phyloP scores from a whole-genome alignment of 169 alveolate species.

The Plasmodium cynomolgi region DNA sequence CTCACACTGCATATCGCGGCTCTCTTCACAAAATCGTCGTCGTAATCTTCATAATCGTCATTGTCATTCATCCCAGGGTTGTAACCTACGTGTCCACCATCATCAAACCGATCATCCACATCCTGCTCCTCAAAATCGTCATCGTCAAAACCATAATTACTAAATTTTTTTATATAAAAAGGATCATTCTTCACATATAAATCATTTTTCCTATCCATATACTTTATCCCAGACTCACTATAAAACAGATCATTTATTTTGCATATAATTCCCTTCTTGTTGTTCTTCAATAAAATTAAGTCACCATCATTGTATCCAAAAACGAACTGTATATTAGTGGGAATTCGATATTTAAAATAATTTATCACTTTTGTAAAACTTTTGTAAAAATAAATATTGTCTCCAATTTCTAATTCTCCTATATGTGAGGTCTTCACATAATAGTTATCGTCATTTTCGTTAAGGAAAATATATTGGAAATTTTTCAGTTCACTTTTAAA shows the following conservation, averaged over 20 bases:
- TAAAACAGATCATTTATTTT: conserved; percentile 40
- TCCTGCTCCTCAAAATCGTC: neutral
- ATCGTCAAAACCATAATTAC: neutral
- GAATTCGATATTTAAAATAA: conserved; percentile 30
- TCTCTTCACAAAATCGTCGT: neutral
- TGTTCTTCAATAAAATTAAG: conserved; percentile 17
- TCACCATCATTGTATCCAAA: conserved; percentile 54
- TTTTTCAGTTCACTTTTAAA: neutral
- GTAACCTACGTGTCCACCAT: neutral
- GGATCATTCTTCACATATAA: conserved; percentile 5
- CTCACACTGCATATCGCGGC: conserved; percentile 8
- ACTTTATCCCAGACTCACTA: conserved; percentile 43
- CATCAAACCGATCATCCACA: neutral
- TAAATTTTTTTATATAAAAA: conserved; percentile 7
- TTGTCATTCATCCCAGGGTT: neutral
- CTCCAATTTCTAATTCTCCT: conserved; percentile 15
- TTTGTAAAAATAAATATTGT: conserved; percentile 48
- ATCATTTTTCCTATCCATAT: conserved; percentile 2
- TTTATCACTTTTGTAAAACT: conserved; percentile 54
- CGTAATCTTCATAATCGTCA: neutral
- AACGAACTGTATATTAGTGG: conserved; percentile 16
- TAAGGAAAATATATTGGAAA: conserved; percentile 32
- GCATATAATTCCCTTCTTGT: conserved; percentile 29
- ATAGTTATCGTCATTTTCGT: conserved; percentile 13
- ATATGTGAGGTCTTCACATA: neutral